phyloP scores from a whole-genome alignment of 1,284 basidiomycete genomes.

The Ustilago esculenta region DNA sequence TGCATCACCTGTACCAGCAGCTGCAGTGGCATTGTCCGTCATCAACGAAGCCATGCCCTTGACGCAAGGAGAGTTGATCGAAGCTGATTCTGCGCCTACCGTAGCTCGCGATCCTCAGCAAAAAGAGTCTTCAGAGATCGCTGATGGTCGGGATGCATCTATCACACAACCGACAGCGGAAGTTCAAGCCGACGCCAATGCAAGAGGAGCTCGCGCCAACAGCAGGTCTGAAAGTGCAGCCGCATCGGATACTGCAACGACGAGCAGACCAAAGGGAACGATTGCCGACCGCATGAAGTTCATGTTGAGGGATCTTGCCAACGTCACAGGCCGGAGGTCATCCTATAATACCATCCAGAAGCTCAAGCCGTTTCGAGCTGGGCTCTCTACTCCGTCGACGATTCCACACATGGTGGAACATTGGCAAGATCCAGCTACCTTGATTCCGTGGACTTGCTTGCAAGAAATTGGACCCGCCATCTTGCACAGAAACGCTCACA shows the following conservation, averaged over 20 bases:
- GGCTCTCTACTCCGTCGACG: slow-evolving; percentile 6
- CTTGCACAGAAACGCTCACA: slow-evolving; percentile 21
- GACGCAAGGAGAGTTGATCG: too few species aligned
- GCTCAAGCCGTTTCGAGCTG: slow-evolving; percentile 13
- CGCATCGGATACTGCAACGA: slow-evolving; percentile 4
- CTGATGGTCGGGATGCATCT: too few species aligned
- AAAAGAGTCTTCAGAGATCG: too few species aligned
- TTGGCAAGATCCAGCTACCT: slow-evolving; percentile 35
- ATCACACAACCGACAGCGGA: too few species aligned
- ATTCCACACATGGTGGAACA: slow-evolving; percentile 23
- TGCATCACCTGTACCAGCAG: too few species aligned
- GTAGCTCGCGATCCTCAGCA: too few species aligned
- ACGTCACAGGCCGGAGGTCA: slow-evolving; percentile 12
- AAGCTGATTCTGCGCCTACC: too few species aligned
- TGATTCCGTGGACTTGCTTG: slow-evolving; percentile 39
- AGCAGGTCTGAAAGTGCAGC: slow-evolving; percentile 8
- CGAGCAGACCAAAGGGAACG: slow-evolving; percentile 10
- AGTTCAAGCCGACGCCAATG: neutral
- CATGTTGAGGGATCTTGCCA: slow-evolving; percentile 23
- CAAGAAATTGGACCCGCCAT: slow-evolving; percentile 22
- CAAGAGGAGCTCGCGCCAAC: neutral
- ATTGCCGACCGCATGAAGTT: slow-evolving; percentile 28
- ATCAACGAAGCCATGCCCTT: too few species aligned
- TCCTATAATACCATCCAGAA: slow-evolving; percentile 30
- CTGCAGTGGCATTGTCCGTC: too few species aligned